Evolutionary conservation across 495 filamentous ascomycete species (phyloP).

Genomic region (Penicillium herquei): DNA sequence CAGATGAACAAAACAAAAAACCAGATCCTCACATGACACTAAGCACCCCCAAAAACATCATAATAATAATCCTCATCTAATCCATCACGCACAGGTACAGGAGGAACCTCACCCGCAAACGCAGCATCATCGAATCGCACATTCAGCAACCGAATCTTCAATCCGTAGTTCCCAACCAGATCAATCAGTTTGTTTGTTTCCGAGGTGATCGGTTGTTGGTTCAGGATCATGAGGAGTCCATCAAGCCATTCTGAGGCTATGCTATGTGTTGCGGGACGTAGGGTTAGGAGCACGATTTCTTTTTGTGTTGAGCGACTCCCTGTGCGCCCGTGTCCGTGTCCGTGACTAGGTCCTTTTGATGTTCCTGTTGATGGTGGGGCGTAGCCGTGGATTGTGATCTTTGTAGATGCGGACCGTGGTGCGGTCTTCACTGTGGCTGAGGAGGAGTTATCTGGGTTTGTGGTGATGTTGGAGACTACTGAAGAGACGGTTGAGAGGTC

Average conservation of each 20-base stretch:
- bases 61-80: constrained; percentile 56
- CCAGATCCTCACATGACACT: not conserved
- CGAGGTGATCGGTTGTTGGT: constrained; percentile 93
- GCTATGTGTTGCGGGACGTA: constrained; percentile 79
- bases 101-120: constrained; percentile 43
- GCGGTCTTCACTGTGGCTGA: constrained; percentile 55
- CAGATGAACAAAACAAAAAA: too few species aligned
- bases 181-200: constrained; percentile 88
- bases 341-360: constrained; percentile 15
- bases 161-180: constrained; percentile 81
- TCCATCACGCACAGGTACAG: constrained; percentile 46
- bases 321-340: constrained; percentile 31
- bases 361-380: constrained; percentile 31
- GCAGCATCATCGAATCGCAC: constrained; percentile 76
- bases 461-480: constrained; percentile 88
- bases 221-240: constrained; percentile 89
- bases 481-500: constrained; percentile 88
- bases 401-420: constrained; percentile 62
- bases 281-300: constrained; percentile 67
- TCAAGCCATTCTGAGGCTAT: constrained; percentile 96
- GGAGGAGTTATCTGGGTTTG: constrained; percentile 47
- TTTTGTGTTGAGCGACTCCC: constrained; percentile 41
- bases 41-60: constrained; percentile 52
- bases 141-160: constrained; percentile 92
- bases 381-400: constrained; percentile 88